phyloP scores from a whole-genome alignment of 805 yeast species.

The Saccharomycopsis oosterbeekiorum region DNA sequence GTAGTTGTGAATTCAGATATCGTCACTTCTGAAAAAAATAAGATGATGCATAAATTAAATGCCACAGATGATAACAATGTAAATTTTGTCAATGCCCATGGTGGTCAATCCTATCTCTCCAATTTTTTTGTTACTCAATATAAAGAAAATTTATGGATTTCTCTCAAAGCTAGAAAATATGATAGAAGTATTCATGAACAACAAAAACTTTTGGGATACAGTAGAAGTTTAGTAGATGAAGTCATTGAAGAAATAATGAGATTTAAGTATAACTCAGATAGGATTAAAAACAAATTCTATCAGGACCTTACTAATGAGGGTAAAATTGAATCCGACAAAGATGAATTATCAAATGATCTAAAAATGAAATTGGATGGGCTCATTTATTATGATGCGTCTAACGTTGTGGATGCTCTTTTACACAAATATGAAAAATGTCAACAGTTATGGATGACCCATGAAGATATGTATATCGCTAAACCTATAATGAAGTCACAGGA shows the following conservation, averaged over 20 bases:
- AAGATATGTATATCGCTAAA: conserved; percentile 70
- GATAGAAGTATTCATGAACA: conserved; percentile 80
- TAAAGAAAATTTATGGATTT: conserved; percentile 78
- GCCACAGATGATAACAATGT: conserved; percentile 8
- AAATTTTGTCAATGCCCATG: conserved; percentile 12
- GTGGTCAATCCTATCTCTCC: conserved; percentile 9
- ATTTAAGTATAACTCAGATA: conserved; percentile 32
- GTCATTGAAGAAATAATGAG: conserved; percentile 58
- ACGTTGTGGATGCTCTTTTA: conserved; percentile 47
- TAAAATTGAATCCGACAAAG: neutral
- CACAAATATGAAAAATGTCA: conserved; percentile 57
- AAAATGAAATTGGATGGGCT: conserved; percentile 5
- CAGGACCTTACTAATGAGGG: neutral
- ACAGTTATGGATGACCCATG: conserved; percentile 67
- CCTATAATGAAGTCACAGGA: conserved; percentile 57
- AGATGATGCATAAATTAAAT: conserved; percentile 33
- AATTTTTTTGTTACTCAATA: conserved; percentile 23
- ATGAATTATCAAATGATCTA: conserved; percentile 3
- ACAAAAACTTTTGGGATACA: conserved; percentile 51
- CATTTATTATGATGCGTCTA: conserved; percentile 29
- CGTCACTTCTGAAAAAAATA: conserved; percentile 79
- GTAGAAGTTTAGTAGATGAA: conserved; percentile 64
- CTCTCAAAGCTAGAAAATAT: conserved; percentile 69
- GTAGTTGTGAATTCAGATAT: conserved; percentile 93
- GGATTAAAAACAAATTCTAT: conserved; percentile 8